These are phyloP conservation scores for Gossypium herbaceum DNA, from an alignment of 345 rosid genomes.

Conservation along the genomic window DNA sequence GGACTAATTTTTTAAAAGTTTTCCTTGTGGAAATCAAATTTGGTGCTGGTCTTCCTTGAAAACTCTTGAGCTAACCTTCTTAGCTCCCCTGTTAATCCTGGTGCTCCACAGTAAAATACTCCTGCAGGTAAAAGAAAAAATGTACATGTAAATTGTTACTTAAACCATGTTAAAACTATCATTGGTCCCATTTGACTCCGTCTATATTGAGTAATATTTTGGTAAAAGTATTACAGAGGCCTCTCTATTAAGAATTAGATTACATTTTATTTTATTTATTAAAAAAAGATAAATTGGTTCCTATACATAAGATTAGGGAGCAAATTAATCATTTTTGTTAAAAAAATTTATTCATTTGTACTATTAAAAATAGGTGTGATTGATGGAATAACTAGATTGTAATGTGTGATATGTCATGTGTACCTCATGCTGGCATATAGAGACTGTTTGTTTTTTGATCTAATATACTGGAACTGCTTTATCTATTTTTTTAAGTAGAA, in stretches of 20 bases:
- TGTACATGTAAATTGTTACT: neutral
- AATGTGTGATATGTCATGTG: too few species aligned
- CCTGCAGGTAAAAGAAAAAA: conserved; percentile 30
- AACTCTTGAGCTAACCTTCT: conserved; percentile 60
- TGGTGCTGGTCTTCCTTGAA: conserved; percentile 69
- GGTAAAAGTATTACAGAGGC: rapidly evolving
- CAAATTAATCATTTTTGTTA: neutral
- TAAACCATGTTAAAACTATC: too few species aligned
- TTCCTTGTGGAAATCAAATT: conserved; percentile 80
- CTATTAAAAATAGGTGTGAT: too few species aligned
- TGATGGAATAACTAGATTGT: too few species aligned
- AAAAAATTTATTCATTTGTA: too few species aligned
- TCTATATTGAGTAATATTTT: too few species aligned
- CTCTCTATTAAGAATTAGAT: rapidly evolving
- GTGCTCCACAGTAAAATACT: conserved; percentile 69
- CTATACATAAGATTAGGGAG: too few species aligned
- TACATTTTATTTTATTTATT: too few species aligned
- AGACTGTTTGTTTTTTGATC: rapidly evolving
- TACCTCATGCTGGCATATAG: neutral
- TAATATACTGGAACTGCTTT: too few species aligned
- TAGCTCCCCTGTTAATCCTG: conserved; percentile 51
- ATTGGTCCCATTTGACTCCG: rapidly evolving
- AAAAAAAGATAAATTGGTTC: too few species aligned
- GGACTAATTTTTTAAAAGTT: conserved; percentile 40
- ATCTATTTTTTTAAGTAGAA: too few species aligned